phyloP scores from a whole-genome alignment of 441 rosid species.

The Corymbia calophylla region DNA sequence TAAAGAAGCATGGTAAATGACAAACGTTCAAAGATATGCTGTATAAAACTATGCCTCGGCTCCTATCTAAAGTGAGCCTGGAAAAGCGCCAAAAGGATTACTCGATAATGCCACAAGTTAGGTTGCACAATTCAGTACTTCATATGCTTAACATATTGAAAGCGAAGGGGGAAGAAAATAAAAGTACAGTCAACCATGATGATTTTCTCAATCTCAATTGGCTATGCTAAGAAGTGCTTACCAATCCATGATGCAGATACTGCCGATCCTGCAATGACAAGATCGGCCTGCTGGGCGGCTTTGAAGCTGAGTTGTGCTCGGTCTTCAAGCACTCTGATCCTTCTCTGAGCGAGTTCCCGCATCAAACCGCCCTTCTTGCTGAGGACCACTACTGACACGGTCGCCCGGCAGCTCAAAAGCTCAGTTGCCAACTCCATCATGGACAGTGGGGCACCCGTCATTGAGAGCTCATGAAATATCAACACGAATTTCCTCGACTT shows the following conservation, averaged over 20 bases:
- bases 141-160: background rate
- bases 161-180: background rate
- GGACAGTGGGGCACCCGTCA: constrained; percentile 98
- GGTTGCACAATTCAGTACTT: background rate
- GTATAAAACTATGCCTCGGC: background rate
- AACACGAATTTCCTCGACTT: constrained; percentile 88
- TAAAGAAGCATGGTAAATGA: background rate
- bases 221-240: constrained; percentile 16
- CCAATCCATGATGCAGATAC: constrained; percentile 97
- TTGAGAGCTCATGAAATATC: constrained; percentile 87
- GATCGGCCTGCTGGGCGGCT: constrained; percentile 87
- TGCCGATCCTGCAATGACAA: constrained; percentile 96
- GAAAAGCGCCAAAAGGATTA: background rate
- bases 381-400: constrained; percentile 89
- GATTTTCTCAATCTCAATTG: background rate
- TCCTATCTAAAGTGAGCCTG: background rate
- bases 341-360: constrained; percentile 77
- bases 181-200: background rate
- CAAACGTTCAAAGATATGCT: background rate
- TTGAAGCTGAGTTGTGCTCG: constrained; percentile 83
- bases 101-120: background rate
- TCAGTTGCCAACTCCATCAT: constrained; percentile 97
- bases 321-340: constrained; percentile 89
- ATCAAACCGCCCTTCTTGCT: constrained; percentile 89
- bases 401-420: constrained; percentile 94